These are phyloP conservation scores for Craterostigma plantagineum DNA, from an alignment of 257 asterid genomes.

Conservation along the genomic window DNA sequence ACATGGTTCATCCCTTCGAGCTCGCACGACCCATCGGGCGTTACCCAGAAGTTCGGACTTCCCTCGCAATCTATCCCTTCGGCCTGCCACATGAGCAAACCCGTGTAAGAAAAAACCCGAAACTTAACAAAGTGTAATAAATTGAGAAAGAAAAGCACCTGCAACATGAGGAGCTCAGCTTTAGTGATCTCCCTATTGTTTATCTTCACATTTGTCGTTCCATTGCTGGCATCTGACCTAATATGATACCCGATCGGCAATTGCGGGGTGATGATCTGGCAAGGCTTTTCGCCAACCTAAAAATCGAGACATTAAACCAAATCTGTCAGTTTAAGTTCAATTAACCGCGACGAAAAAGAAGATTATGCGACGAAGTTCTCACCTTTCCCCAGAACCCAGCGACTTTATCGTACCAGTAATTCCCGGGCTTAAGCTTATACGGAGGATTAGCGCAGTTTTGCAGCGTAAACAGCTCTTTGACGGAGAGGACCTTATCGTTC, in stretches of 20 bases:
- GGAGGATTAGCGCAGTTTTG: constrained; percentile 70
- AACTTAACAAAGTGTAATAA: background rate
- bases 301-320: constrained; percentile 15
- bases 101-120: constrained; percentile 6
- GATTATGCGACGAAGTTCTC: constrained; percentile 1
- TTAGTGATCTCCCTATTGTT: constrained; percentile 65
- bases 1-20: constrained; percentile 64
- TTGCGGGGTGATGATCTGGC: constrained; percentile 56
- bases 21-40: constrained; percentile 47
- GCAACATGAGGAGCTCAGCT: constrained; percentile 40
- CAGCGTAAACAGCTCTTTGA: constrained; percentile 35
- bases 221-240: constrained; percentile 52
- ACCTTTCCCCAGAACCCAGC: constrained; percentile 98
- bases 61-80: constrained; percentile 64
- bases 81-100: constrained; percentile 16
- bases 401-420: constrained; percentile 79
- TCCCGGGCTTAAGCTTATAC: constrained; percentile 69
- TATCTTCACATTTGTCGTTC: constrained; percentile 44
- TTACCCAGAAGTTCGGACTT: constrained; percentile 51
- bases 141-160: constrained; percentile 22
- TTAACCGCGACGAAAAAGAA: too few species aligned
- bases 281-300: constrained; percentile 71
- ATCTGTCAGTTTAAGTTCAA: background rate
- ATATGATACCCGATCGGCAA: constrained; percentile 37
- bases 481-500: constrained; percentile 36